Conservation (phyloP, 2,329 filamentous ascomycete species). For the Nigrospora oryzae region DNA sequence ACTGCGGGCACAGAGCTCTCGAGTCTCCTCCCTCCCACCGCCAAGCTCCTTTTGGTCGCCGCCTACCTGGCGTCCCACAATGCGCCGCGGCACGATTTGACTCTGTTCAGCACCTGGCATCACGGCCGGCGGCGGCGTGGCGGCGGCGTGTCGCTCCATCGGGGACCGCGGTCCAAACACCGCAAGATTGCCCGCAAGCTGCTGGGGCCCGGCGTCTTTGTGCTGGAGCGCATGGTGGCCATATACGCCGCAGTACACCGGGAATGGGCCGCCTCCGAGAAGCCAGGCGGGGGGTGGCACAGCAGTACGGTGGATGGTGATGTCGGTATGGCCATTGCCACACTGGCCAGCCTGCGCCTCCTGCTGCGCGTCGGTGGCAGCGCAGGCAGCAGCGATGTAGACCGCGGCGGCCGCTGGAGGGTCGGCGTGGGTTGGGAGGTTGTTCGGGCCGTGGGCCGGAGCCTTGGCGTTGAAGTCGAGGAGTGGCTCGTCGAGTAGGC, state of each 20-base stretch:
- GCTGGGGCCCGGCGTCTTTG: constrained; percentile 68
- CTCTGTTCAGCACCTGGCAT: constrained; percentile 67
- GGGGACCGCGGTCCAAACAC: constrained; percentile 37
- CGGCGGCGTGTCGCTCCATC: constrained; percentile 26
- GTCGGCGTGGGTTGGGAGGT: constrained; percentile 76
- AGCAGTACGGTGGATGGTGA: constrained; percentile 39
- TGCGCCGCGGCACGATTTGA: constrained; percentile 60
- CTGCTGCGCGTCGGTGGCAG: constrained; percentile 55
- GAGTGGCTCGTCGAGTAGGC: constrained; percentile 63
- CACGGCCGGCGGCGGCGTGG: constrained; percentile 41
- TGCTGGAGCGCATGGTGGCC: constrained; percentile 69
- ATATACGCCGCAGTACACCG: constrained; percentile 61
- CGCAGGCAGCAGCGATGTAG: constrained; percentile 63
- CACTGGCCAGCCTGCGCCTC: constrained; percentile 61
- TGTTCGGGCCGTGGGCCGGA: constrained; percentile 59
- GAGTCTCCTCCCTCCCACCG: constrained; percentile 58
- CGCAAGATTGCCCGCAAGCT: constrained; percentile 70
- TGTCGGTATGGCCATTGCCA: constrained; percentile 59
- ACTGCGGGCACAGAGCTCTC: constrained; percentile 35
- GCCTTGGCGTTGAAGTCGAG: constrained; percentile 68
- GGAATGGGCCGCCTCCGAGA: constrained; percentile 36
- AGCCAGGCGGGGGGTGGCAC: not conserved
- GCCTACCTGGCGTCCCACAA: constrained; percentile 81
- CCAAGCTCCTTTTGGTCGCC: constrained; percentile 65
- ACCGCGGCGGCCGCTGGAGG: constrained; percentile 65